Evolutionary conservation across 139 green algal genomes (phyloP).

Genomic region (Choricystis sp.): DNA sequence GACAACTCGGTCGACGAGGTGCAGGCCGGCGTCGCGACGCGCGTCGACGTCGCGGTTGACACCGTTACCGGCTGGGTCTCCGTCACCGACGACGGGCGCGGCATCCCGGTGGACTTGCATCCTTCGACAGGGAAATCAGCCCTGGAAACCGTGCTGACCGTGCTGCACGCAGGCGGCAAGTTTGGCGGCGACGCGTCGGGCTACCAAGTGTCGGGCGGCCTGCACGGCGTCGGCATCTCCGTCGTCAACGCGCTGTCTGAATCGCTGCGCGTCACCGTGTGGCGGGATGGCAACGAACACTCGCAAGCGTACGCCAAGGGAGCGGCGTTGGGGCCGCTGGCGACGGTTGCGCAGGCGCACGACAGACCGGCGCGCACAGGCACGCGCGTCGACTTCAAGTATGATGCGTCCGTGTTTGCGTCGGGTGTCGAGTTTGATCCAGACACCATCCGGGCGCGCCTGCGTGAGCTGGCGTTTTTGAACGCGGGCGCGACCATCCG

Average conservation of each 20-base stretch:
- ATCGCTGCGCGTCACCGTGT: constrained; percentile 57
- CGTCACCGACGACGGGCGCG: constrained; percentile 78
- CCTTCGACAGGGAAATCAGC: constrained; percentile 66
- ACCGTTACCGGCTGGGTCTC: constrained; percentile 22
- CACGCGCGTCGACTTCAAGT: constrained; percentile 69
- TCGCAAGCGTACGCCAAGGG: constrained; percentile 57
- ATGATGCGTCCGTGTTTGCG: constrained; percentile 62
- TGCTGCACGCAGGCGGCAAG: constrained; percentile 94
- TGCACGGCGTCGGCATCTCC: constrained; percentile 91
- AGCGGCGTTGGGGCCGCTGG: constrained; percentile 7
- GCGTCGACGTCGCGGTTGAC: constrained; percentile 40
- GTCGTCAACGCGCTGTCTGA: constrained; percentile 91
- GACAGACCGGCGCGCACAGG: constrained; percentile 14
- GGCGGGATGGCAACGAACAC: constrained; percentile 37
- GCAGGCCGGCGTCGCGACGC: constrained; percentile 61
- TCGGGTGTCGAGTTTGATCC: constrained; percentile 48
- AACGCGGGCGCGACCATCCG: constrained; percentile 59
- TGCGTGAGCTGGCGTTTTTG: constrained; percentile 92
- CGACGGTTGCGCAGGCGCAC: constrained; percentile 5
- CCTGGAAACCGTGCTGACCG: constrained; percentile 73
- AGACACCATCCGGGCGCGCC: constrained; percentile 54
- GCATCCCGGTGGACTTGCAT: constrained; percentile 84
- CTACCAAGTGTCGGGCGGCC: constrained; percentile 74
- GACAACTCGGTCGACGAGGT: constrained; percentile 92
- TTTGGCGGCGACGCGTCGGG: constrained; percentile 73